Conservation (phyloP, 148 eudicot genomes). For the Cornus kousa region DNA sequence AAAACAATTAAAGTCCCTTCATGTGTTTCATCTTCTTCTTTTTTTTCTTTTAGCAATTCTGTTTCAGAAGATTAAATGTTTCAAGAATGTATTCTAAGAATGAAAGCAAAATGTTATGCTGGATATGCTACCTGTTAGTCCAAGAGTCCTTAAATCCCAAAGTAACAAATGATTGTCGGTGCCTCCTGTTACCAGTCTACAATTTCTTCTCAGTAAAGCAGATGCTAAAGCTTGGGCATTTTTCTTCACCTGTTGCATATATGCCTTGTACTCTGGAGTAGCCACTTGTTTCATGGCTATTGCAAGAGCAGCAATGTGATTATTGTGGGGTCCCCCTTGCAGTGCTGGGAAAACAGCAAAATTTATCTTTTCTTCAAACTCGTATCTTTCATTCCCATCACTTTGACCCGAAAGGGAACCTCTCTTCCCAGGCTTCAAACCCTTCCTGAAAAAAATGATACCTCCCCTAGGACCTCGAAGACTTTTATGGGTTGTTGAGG, state of each 20-base stretch:
- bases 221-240: slow-evolving; percentile 82
- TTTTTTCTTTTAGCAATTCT: too few relatives aligned
- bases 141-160: slow-evolving; percentile 90
- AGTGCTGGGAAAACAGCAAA: slow-evolving; percentile 92
- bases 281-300: slow-evolving; percentile 88
- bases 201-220: slow-evolving; percentile 63
- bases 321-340: slow-evolving; percentile 98
- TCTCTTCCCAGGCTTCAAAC: slow-evolving; percentile 65
- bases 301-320: slow-evolving; percentile 97
- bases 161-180: slow-evolving; percentile 92
- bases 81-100: neutral
- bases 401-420: slow-evolving; percentile 59
- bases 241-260: slow-evolving; percentile 91
- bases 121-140: slow-evolving; percentile 60
- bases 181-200: slow-evolving; percentile 93
- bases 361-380: slow-evolving; percentile 91
- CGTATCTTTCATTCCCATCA: slow-evolving; percentile 71
- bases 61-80: neutral
- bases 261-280: slow-evolving; percentile 77
- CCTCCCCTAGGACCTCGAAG: slow-evolving; percentile 99
- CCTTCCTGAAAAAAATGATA: slow-evolving; percentile 85
- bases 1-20: neutral
- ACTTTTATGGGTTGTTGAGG: slow-evolving; percentile 96
- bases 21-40: neutral
- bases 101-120: neutral